Evolutionary conservation across 768 basidiomycete species (phyloP).

Genomic region (Mycena haematopus): DNA sequence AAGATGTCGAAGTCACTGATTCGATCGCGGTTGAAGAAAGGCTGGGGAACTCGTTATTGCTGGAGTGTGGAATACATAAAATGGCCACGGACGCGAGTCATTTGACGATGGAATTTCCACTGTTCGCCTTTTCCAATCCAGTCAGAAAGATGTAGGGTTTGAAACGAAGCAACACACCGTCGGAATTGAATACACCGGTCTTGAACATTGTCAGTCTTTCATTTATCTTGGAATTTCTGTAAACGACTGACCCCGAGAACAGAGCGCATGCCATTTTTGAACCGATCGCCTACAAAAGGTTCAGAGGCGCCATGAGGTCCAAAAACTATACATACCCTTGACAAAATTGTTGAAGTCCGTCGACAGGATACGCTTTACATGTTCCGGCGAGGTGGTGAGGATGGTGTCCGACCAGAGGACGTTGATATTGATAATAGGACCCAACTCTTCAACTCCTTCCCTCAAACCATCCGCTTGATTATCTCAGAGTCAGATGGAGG

Average conservation of each 20-base stretch:
- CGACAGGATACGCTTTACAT: conserved; percentile 36
- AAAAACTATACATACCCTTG: conserved; percentile 30
- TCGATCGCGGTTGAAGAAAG: conserved; percentile 62
- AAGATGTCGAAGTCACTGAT: conserved; percentile 63
- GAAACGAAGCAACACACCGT: conserved; percentile 41
- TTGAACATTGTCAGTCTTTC: neutral
- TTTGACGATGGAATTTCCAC: conserved; percentile 55
- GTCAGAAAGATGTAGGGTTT: neutral
- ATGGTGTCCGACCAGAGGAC: conserved; percentile 30
- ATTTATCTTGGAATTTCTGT: neutral
- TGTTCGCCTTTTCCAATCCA: conserved; percentile 45
- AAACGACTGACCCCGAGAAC: conserved; percentile 25
- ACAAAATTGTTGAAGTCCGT: conserved; percentile 38
- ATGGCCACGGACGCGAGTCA: conserved; percentile 26
- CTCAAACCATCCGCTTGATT: conserved; percentile 18
- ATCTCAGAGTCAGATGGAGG: neutral
- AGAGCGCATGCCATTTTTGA: conserved; percentile 18
- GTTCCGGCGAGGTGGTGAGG: conserved; percentile 31
- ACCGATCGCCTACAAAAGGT: conserved; percentile 15
- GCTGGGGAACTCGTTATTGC: conserved; percentile 30
- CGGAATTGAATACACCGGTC: conserved; percentile 65
- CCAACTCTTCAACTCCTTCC: conserved; percentile 17
- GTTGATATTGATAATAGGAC: conserved; percentile 27
- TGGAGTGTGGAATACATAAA: neutral
- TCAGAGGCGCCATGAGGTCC: neutral